phyloP scores from a whole-genome alignment of 2,329 filamentous ascomycete genomes.

The Fusarium hainanense region DNA sequence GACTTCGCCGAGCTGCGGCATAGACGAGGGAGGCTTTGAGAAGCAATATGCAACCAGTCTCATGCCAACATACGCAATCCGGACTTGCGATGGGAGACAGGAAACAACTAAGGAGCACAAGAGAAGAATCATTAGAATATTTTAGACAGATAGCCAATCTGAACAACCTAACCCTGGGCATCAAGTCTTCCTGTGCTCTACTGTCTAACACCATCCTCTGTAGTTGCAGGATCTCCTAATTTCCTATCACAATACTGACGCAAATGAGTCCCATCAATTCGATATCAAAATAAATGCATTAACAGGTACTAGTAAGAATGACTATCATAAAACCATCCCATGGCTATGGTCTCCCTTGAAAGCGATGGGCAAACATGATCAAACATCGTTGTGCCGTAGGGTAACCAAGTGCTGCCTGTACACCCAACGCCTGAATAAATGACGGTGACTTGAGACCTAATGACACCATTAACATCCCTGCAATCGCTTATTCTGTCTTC shows the following conservation, averaged over 20 bases:
- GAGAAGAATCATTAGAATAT: background rate
- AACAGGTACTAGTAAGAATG: background rate
- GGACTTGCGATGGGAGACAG: background rate
- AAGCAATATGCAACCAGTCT: background rate
- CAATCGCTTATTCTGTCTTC: slow-evolving; percentile 3
- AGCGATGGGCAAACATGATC: background rate
- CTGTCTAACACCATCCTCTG: background rate
- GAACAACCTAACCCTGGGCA: background rate
- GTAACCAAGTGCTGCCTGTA: background rate
- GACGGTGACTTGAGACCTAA: slow-evolving; percentile 8
- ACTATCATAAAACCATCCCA: background rate
- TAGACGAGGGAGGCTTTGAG: background rate
- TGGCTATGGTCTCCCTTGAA: background rate
- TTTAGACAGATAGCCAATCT: background rate
- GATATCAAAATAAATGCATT: background rate
- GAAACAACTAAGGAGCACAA: too few species aligned
- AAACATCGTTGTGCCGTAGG: background rate
- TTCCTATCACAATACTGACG: background rate
- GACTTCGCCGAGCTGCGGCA: slow-evolving; percentile 16
- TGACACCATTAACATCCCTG: slow-evolving; percentile 42
- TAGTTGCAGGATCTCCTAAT: background rate
- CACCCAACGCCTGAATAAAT: background rate
- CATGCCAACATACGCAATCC: background rate
- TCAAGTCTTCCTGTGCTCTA: background rate
- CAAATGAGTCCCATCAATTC: background rate